phyloP scores from a whole-genome alignment of 805 yeast genomes.

The Starmerella bacillaris region DNA sequence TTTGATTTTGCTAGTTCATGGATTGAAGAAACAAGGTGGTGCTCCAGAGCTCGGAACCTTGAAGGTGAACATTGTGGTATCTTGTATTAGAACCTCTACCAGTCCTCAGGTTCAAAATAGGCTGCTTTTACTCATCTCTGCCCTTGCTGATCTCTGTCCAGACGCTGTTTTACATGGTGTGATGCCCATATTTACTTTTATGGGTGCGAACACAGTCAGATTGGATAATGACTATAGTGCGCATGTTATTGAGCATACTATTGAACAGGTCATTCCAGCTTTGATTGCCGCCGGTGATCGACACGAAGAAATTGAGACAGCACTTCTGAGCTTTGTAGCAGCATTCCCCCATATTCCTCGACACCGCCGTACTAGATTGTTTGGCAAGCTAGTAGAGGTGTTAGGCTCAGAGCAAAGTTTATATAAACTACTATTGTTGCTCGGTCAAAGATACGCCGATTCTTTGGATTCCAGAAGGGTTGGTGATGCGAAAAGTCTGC shows the following conservation, averaged over 20 bases:
- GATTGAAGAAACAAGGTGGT: constrained; percentile 16
- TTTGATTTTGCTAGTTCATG: constrained; percentile 50
- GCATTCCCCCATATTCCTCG: constrained; percentile 93
- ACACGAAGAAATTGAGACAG: constrained; percentile 57
- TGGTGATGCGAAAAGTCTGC: constrained; percentile 46
- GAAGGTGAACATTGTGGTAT: constrained; percentile 78
- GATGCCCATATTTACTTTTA: constrained; percentile 98
- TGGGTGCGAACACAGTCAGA: constrained; percentile 94
- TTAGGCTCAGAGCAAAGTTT: constrained; percentile 50
- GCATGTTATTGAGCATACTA: constrained; percentile 81
- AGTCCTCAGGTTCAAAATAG: constrained; percentile 94
- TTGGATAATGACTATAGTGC: constrained; percentile 93
- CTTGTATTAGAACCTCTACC: constrained; percentile 70
- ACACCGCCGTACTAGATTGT: constrained; percentile 79
- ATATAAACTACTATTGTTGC: constrained; percentile 53
- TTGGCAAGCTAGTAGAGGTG: constrained; percentile 61
- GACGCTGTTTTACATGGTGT: constrained; percentile 86
- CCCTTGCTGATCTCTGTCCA: constrained; percentile 74
- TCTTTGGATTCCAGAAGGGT: constrained; percentile 29
- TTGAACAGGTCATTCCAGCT: constrained; percentile 79
- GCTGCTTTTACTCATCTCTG: constrained; percentile 64
- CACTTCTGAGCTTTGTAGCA: constrained; percentile 75
- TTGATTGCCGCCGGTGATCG: constrained; percentile 36
- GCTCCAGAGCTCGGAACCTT: constrained; percentile 36
- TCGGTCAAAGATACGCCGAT: constrained; percentile 60